Base-by-base conservation (phyloP, 2,329 filamentous ascomycete species). In the Emergomyces africanus region DNA sequence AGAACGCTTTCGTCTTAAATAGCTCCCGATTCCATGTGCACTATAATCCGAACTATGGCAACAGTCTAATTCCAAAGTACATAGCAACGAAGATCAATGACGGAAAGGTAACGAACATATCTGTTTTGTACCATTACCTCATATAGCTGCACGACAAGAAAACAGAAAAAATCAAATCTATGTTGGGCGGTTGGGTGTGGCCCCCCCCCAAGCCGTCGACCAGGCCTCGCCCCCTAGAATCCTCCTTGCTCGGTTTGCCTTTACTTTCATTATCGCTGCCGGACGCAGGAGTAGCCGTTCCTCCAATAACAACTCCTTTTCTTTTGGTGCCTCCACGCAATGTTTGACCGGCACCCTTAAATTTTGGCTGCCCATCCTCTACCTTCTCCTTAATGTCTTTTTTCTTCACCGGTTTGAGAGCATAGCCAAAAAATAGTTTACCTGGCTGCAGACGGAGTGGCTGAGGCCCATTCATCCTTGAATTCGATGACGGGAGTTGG, bases 391-490 rank as follows among this genome's bases (percentile, higher is more conserved):
- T 83, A 3, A 68, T 71, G 69, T 84, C 85, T 60, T 87, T 84
- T 9, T 88, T 89, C 77, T 90, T 91, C 48, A 95, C 79, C 0
- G 92, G 92, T 72, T 88, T 95, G 70, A 96, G 82, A 68, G 95
- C 87, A 68, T 97, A 99, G 2, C 94, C 94, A 64, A 99, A 95
- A 78, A 99, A 99, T 4, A 99, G 79, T 74, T 96, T 95, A 67
- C 94, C 94, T 0, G 88, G 87, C 0, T 89, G 83, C 57, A 99
- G 72, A 33, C 94, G 82, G 8, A 99, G 80, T 3, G 92, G 90
- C 69, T 94, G 88, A 0, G 92, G 90, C 0, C 90, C 91, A 64
- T 92, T 90, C 15, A 80, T 84, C 62, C 82, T 76, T 55, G 77
- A 71, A 3, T 69, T 66, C 3, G 75, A 71, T 51, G 74, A 70